Conservation (phyloP, 2,329 filamentous ascomycete species). For the Ceratocystis diversiconidia region DNA sequence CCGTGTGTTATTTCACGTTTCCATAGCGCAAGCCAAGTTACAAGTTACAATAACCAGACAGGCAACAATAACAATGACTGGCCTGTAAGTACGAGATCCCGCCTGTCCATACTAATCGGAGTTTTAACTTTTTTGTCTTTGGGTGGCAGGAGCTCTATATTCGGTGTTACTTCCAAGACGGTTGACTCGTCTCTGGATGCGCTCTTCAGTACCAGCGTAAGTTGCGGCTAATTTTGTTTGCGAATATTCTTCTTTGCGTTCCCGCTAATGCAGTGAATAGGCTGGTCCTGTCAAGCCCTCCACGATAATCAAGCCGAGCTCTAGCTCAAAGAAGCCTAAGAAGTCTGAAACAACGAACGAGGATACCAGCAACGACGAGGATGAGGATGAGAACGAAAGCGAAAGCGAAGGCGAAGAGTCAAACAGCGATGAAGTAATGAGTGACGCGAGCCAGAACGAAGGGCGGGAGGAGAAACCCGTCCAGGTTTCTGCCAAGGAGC, state of each 20-base stretch:
- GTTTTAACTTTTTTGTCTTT: constrained; percentile 12
- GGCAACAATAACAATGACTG: constrained; percentile 8
- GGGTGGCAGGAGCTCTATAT: constrained; percentile 9
- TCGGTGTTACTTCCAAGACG: constrained; percentile 29
- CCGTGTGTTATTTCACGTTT: not conserved
- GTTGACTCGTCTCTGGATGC: constrained; percentile 57
- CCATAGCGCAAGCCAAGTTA: not conserved
- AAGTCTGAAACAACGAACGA: constrained; percentile 24
- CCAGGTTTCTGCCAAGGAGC: constrained; percentile 33
- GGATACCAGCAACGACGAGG: constrained; percentile 22
- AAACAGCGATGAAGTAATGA: constrained; percentile 24
- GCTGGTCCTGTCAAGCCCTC: constrained; percentile 37
- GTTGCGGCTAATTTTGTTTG: constrained; percentile 25
- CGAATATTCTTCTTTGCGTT: not conserved
- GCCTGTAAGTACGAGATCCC: constrained; percentile 4
- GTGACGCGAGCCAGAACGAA: constrained; percentile 23
- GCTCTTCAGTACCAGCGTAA: constrained; percentile 59
- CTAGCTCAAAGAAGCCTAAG: constrained; percentile 23
- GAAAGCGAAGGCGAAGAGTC: constrained; percentile 22
- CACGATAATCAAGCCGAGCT: constrained; percentile 22
- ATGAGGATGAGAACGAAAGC: constrained; percentile 21
- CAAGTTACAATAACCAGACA: not conserved
- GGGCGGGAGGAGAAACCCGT: constrained; percentile 26
- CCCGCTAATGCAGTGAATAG: constrained; percentile 25
- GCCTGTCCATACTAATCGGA: not conserved